Conservation (phyloP, 352 stramenopile species). For the Phytophthora chlamydospora region DNA sequence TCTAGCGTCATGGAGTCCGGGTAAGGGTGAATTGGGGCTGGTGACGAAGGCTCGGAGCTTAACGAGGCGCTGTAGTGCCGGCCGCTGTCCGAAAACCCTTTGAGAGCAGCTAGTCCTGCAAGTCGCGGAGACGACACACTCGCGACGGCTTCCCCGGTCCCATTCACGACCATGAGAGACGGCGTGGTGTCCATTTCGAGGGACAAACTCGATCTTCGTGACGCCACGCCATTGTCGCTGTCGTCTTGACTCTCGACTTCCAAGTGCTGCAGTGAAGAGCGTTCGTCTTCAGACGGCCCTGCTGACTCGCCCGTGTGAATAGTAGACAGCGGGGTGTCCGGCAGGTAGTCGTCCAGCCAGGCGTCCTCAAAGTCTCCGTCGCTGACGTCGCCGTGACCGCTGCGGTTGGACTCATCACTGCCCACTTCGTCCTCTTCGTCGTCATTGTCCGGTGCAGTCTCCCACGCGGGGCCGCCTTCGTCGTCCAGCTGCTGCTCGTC, state of each 20-base stretch:
- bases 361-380: conserved; percentile 45
- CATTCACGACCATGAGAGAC: conserved; percentile 29
- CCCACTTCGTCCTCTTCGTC: conserved; percentile 21
- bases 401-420: conserved; percentile 16
- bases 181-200: conserved; percentile 25
- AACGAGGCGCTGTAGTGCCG: conserved; percentile 3
- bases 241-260: conserved; percentile 19
- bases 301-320: conserved; percentile 2
- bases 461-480: conserved; percentile 22
- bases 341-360: conserved; percentile 49
- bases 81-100: conserved; percentile 5
- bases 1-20: conserved; percentile 14
- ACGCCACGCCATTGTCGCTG: conserved; percentile 1
- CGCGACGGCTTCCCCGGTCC: conserved; percentile 7
- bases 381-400: conserved; percentile 25
- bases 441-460: conserved; percentile 38
- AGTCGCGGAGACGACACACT: conserved; percentile 28
- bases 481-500: conserved; percentile 27
- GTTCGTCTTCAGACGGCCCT: conserved; percentile 12
- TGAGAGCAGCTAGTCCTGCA: conserved; percentile 22
- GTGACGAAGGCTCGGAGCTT: conserved; percentile 17
- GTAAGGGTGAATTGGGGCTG: conserved; percentile 42
- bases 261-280: conserved; percentile 8
- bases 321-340: conserved; percentile 5
- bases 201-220: conserved; percentile 20